Conservation (phyloP, 176 grass and related monocot species). For the Bolboschoenus planiculmis region DNA sequence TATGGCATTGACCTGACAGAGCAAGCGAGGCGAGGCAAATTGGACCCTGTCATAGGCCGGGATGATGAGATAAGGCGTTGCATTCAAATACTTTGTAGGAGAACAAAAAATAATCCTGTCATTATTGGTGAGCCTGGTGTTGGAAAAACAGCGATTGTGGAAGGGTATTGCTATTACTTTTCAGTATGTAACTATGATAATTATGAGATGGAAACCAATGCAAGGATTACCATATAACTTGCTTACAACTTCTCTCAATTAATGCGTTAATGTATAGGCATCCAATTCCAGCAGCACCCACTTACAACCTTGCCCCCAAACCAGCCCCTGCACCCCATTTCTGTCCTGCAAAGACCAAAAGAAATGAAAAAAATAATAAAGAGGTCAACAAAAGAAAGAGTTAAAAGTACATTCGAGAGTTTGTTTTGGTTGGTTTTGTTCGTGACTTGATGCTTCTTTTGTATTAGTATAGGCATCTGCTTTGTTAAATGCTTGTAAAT, state of each 20-base stretch:
- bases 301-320: not conserved
- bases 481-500: constrained; percentile 14
- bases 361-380: not conserved
- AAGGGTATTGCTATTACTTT: constrained; percentile 49
- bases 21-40: constrained; percentile 72
- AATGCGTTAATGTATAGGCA: not conserved
- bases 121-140: constrained; percentile 95
- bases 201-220: not conserved
- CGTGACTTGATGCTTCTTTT: not conserved
- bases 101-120: constrained; percentile 96
- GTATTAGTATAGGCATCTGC: not conserved
- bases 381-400: not conserved
- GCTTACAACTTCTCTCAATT: not conserved
- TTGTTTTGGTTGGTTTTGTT: not conserved
- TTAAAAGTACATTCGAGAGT: not conserved
- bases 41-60: constrained; percentile 87
- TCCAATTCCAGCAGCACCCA: not conserved
- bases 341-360: not conserved
- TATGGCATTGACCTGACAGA: constrained; percentile 96
- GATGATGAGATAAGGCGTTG: constrained; percentile 89
- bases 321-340: not conserved
- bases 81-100: constrained; percentile 89
- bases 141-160: constrained; percentile 93
- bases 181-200: not conserved
- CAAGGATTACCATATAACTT: not conserved